Evolutionary conservation across 208 protist genomes (phyloP).

Genomic region (Trypanosoma brucei): DNA sequence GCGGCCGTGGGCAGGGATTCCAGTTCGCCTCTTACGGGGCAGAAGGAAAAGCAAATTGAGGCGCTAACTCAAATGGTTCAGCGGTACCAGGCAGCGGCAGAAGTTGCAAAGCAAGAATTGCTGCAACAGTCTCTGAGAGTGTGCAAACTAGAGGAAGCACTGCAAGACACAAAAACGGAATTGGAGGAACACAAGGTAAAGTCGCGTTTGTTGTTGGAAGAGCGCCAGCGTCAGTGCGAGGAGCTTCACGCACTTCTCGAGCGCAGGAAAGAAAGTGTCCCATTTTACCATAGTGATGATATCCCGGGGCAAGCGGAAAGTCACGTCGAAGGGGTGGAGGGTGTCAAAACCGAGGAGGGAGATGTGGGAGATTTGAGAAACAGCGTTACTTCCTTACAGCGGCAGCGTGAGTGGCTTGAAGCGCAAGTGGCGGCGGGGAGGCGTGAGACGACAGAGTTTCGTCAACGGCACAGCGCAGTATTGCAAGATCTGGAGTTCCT

Average conservation of each 20-base stretch:
- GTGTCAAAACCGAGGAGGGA: background rate
- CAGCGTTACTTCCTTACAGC: background rate
- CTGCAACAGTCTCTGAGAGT: constrained; percentile 13
- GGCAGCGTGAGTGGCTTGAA: constrained; percentile 6
- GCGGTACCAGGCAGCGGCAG: constrained; percentile 24
- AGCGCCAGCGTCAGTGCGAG: constrained; percentile 28
- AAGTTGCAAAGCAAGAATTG: constrained; percentile 29
- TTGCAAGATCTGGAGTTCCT: constrained; percentile 12
- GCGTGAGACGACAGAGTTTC: constrained; percentile 3
- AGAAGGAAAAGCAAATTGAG: constrained; percentile 24
- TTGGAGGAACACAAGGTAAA: constrained; percentile 26
- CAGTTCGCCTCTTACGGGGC: background rate
- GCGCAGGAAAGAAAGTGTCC: background rate
- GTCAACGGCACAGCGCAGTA: constrained; percentile 1
- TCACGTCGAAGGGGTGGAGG: background rate
- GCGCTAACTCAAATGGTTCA: constrained; percentile 16
- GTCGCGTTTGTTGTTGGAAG: constrained; percentile 18
- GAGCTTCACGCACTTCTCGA: constrained; percentile 15
- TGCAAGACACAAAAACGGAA: constrained; percentile 6
- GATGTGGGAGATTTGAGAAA: constrained; percentile 23
- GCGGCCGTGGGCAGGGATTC: constrained; percentile 3
- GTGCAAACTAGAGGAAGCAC: constrained; percentile 17
- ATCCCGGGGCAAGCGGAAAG: background rate
- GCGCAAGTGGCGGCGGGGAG: constrained; percentile 5
- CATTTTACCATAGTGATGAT: background rate